These are phyloP conservation scores for Sporothrix euskadiensis DNA, from an alignment of 2,329 filamentous ascomycete genomes.

Conservation along the genomic window DNA sequence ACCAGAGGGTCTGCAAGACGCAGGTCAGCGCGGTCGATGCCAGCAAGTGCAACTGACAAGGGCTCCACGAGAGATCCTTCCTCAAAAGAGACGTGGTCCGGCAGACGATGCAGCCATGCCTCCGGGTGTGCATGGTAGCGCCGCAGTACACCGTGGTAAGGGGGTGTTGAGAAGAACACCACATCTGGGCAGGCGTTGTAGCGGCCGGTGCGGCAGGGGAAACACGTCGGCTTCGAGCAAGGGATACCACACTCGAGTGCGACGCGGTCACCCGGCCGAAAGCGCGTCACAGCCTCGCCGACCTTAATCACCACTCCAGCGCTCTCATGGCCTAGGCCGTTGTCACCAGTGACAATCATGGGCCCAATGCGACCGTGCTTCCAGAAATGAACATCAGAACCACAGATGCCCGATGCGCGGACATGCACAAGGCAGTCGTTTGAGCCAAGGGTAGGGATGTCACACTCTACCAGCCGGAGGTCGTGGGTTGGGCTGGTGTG, in stretches of 20 bases:
- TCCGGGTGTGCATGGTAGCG: conserved; percentile 63
- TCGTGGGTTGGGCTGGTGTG: conserved; percentile 69
- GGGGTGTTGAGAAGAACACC: conserved; percentile 62
- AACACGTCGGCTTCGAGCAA: conserved; percentile 54
- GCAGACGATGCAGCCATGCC: conserved; percentile 60
- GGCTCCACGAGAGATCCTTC: conserved; percentile 66
- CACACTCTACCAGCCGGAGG: conserved; percentile 61
- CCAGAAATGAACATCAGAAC: conserved; percentile 68
- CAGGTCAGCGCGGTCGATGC: conserved; percentile 55
- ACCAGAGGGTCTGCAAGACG: conserved; percentile 57
- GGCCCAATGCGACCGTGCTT: conserved; percentile 59
- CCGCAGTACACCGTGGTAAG: conserved; percentile 60
- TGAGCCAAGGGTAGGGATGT: conserved; percentile 42
- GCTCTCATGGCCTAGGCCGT: conserved; percentile 43
- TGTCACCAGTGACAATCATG: conserved; percentile 9
- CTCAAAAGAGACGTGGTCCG: conserved; percentile 56
- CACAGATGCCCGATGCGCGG: conserved; percentile 62
- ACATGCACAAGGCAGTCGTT: conserved; percentile 63
- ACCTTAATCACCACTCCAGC: conserved; percentile 60
- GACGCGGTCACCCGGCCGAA: conserved; percentile 58
- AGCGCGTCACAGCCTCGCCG: conserved; percentile 55
- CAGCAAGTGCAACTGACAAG: conserved; percentile 62
- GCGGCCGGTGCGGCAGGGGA: conserved; percentile 58
- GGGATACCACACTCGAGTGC: conserved; percentile 67
- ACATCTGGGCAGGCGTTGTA: conserved; percentile 66